Evolutionary conservation across 371 early-diverging fungal genomes (phyloP).

Genomic region (Actinomortierella ambigua): DNA sequence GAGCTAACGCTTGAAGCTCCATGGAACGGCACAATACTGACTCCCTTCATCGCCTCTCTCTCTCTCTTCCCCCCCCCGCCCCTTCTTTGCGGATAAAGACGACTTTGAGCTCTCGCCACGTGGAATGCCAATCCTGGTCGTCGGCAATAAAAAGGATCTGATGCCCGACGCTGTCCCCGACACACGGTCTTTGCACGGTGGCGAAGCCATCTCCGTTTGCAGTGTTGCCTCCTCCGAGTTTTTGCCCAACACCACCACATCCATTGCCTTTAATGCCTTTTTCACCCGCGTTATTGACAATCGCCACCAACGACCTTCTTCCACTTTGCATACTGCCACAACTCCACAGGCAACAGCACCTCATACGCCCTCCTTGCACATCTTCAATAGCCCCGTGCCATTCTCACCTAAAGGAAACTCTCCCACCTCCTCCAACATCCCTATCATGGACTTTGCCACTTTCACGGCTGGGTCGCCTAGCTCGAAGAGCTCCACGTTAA

Average conservation of each 20-base stretch:
- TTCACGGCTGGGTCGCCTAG: conserved; percentile 20
- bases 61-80: too few species aligned
- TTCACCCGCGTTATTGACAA: conserved; percentile 24
- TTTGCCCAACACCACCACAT: conserved; percentile 31
- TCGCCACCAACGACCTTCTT: background rate
- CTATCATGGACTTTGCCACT: conserved; percentile 40
- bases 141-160: conserved; percentile 37
- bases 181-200: conserved; percentile 13
- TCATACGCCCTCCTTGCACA: background rate
- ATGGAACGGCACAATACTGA: too few species aligned
- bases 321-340: background rate
- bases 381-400: background rate
- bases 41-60: too few species aligned
- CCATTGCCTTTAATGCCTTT: conserved; percentile 39
- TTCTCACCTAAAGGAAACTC: conserved; percentile 4
- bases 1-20: too few species aligned
- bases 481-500: background rate
- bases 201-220: conserved; percentile 36
- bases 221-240: conserved; percentile 27
- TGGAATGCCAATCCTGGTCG: conserved; percentile 27
- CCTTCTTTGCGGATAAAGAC: too few species aligned
- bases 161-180: conserved; percentile 2
- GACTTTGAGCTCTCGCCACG: too few species aligned
- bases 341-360: background rate
- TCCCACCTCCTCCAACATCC: conserved; percentile 14